Base-by-base conservation (phyloP, 1,139 yeast species). In the Suhomyces maxii region DNA sequence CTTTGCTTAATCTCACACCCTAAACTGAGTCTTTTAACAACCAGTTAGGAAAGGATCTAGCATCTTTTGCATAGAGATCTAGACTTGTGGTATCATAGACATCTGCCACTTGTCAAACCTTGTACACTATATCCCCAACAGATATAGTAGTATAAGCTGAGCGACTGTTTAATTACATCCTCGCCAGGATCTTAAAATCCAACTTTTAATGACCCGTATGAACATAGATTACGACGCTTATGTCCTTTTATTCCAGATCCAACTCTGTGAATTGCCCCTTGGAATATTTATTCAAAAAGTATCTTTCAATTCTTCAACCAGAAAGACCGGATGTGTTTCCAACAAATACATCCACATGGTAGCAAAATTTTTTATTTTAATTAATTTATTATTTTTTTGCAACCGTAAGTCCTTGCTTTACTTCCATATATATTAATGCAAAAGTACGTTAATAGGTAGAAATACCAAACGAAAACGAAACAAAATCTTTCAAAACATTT, bases 191-290 rank as follows among this genome's bases (percentile, higher is more conserved):
- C 58, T 66, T 64, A 64, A 68, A 67, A 67, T 65, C 73, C 72
- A 67, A 66, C 73, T 67, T 67, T 66, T 65, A 66, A 65, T 67
- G 66, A 61, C 62, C 59, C 49, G 55, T 47, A 54, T 50, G 57
- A 52, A 55, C 53, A 55, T 55, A 54, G 57, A 53, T 53, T 43
- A 53, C 49, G 57, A 54, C 46, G 46, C 49, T 47, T 49, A 48
- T 52, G 45, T 46, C 51, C 52, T 51, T 18, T 50, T 52, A 48
- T 50, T 55, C 59, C 58, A 57, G 72, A 67, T 67, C 72, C 72
- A 67, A 67, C 72, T 66, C 72, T 54, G 56, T 47, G 46, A 41
- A 41, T 35, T 46, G 46, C 35, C 40, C 44, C 30, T 38, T 44
- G 41, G 45, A 42, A 41, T 35, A 40, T 42, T 44, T 42, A 42